Evolutionary conservation across 148 eudicot genomes (phyloP), one percentile per base, ranked within the genome.

Genomic region (Arctostaphylos glauca): DNA sequence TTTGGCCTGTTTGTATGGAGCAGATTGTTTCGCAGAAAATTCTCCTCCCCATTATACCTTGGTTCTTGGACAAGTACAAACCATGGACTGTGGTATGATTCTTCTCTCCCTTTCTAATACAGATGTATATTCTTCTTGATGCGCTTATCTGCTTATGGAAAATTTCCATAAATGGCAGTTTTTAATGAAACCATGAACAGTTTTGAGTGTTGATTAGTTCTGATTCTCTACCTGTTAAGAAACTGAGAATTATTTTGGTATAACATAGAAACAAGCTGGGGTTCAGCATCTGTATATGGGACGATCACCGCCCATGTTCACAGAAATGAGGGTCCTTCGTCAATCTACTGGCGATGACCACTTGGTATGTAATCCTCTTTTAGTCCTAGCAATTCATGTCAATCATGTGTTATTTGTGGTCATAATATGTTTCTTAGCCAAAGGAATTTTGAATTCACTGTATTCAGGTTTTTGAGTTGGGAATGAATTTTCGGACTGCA

Each of bases 51-150:
- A 92, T 97, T 38, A 82, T 97, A 46, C 99, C 99, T 12, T 97
- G 99, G 99, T 94, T 97, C 89, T 78, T 97, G 85, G 84, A 92
- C 80, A 97, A 97, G 89, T 97, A 94, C 90, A 97, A 97, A 82
- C 99, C 99, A 25, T 94, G 97, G 98, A 92, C 96, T 60, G 97
- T 89, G 84, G 98, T 94, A 94, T 86, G 93, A 56, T 38, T 84
- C 52, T 82, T 18, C 50, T 21, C 50, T 56, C 14, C 67, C 19
- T 43, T 21, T 41, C 3, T 13, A 15, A 55, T 6, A 25, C 71
- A 64, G 3, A 21, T 59, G 47, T 48, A 19, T 56, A n/a, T 31
- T 79, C 10, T 50, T 31, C 41, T 70, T 1, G 9, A 41, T 43
- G 12, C 3, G 14, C 68, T 53, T 76, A 14, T 21, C 41, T 76